These are phyloP conservation scores for Zasmidium angulare DNA, from an alignment of 2,329 filamentous ascomycete species.

Conservation along the genomic window DNA sequence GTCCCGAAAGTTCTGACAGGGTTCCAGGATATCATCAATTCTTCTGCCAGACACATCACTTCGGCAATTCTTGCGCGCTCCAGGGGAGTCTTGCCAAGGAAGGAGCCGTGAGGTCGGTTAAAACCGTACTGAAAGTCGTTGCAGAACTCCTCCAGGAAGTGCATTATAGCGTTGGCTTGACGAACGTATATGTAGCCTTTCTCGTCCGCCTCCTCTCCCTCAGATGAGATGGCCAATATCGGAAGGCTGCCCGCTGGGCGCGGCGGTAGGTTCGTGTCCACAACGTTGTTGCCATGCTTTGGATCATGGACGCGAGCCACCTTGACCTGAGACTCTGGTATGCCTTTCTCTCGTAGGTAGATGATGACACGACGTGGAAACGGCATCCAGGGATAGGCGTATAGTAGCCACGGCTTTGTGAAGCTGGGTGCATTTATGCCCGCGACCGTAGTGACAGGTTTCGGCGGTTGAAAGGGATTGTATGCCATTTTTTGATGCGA, in stretches of 20 bases:
- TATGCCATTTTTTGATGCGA: not conserved
- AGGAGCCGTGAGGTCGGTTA: not conserved
- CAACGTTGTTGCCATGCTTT: conserved; percentile 2
- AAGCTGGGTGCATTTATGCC: not conserved
- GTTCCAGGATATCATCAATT: conserved; percentile 11
- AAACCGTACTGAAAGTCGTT: conserved; percentile 7
- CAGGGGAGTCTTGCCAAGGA: conserved; percentile 1
- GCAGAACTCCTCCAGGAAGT: conserved; percentile 14
- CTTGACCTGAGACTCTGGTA: conserved; percentile 10
- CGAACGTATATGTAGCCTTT: conserved; percentile 7
- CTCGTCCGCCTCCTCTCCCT: not conserved
- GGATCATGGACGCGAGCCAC: conserved; percentile 10
- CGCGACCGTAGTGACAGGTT: not conserved
- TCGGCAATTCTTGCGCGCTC: conserved; percentile 9
- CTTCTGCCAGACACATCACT: conserved; percentile 8
- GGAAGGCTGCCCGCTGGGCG: conserved; percentile 14
- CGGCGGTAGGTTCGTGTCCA: conserved; percentile 2
- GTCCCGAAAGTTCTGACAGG: conserved; percentile 14
- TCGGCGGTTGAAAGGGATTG: not conserved
- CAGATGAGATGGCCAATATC: conserved; percentile 6
- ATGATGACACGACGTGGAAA: conserved; percentile 14
- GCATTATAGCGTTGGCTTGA: conserved; percentile 16
- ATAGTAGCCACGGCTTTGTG: conserved; percentile 10
- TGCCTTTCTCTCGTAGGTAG: conserved; percentile 15
- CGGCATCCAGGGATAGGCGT: conserved; percentile 15